Evolutionary conservation across 129 eudicot species (phyloP).

Genomic region (Artemisia argyi): DNA sequence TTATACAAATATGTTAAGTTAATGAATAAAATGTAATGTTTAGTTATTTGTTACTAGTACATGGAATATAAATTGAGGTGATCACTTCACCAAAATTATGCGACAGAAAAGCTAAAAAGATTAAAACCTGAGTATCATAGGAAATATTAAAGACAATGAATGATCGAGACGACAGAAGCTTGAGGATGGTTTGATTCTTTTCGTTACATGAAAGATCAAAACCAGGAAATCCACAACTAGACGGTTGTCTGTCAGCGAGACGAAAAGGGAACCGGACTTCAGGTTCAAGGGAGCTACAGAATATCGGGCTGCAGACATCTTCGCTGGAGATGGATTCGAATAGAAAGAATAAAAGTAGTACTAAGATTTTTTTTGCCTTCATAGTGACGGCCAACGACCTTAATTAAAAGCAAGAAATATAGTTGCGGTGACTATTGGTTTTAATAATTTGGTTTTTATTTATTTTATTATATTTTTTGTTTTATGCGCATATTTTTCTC

Average conservation of each 20-base stretch:
- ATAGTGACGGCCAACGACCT: background rate
- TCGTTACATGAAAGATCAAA: conserved; percentile 62
- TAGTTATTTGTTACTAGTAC: no score
- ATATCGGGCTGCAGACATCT: conserved; percentile 36
- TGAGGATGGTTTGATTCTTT: conserved; percentile 40
- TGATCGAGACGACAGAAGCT: conserved; percentile 39
- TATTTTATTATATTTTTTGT: no score
- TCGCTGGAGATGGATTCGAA: conserved; percentile 21
- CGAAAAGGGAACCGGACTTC: conserved; percentile 75
- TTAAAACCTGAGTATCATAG: conserved; percentile 39
- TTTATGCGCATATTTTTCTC: no score
- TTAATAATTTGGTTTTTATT: no score
- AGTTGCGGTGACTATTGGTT: background rate
- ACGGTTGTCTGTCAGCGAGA: conserved; percentile 38
- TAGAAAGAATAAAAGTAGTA: conserved; percentile 16
- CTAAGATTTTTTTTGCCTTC: background rate
- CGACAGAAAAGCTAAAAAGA: background rate
- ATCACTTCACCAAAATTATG: no score
- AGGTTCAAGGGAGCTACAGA: conserved; percentile 46
- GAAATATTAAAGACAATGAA: conserved; percentile 45
- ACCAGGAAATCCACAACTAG: conserved; percentile 62
- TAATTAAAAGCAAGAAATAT: background rate
- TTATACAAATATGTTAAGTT: no score
- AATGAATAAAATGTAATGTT: no score
- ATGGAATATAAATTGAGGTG: no score